Evolutionary conservation across 805 yeast genomes (phyloP), one percentile per base, ranked within the genome.

Genomic region (Wickerhamiella alocasiicola): DNA sequence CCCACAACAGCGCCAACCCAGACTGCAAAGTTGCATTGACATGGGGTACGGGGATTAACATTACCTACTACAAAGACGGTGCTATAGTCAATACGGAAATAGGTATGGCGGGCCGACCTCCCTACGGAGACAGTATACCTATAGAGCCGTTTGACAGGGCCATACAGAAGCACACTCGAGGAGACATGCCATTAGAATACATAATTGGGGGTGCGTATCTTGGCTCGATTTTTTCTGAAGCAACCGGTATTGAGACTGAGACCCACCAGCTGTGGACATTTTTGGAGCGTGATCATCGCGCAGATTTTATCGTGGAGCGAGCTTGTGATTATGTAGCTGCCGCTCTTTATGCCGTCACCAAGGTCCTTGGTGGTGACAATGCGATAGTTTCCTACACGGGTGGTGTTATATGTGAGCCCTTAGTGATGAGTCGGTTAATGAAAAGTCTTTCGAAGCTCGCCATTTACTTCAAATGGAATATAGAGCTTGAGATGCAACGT

Each of bases 21-120:
- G 21, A 26, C 11, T 51, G 55, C 31, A 13, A 9, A 4, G 25
- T 48, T 30, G 51, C 55, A 3, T 38, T 52, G 15, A 52, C 55
- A 9, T 44, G 50, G 38, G 55, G 55, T 7, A 50, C 55, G 12
- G 55, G 55, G 13, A 39, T 49, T 25, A 52, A 52, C 29, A 42
- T 52, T 20, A 35, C 41, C 3, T 21, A 23, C 13, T 15, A 16
- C 6, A 17, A 9, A 6, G 30, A 7, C 5, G 9, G 5, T 9
- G 11, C 6, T 3, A 17, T 37, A 13, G 18, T 37, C 30, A 37
- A 37, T 17, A 20, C 26, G n/a, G 41, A 37, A 13, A 30, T 37
- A n/a, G 41, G 41, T 13, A 20, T 30, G 27, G 41, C 30, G 13
- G 41, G 41, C 7, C 5, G 6, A 1, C 27, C 39, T 6, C 38